Conservation (phyloP, 306 rosid genomes). For the Cicer chorassanicum region DNA sequence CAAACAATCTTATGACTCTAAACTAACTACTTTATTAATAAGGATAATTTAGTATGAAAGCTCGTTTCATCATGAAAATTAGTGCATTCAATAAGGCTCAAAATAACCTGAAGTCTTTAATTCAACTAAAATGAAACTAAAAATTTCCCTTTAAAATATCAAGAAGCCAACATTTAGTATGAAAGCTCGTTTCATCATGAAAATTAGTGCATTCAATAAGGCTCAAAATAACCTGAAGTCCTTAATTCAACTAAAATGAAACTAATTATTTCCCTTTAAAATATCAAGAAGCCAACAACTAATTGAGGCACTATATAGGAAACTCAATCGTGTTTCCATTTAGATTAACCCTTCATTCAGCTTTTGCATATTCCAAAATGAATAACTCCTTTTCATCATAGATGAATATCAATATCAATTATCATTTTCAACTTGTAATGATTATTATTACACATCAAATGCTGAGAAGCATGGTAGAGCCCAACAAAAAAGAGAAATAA, state of each 20-base stretch:
- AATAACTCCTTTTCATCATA: neutral
- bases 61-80: too few species aligned
- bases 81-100: neutral
- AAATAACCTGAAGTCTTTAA: neutral
- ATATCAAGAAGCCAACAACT: slow-evolving; percentile 1
- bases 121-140: slow-evolving; percentile 1
- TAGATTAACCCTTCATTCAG: neutral
- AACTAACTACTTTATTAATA: too few species aligned
- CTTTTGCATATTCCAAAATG: neutral
- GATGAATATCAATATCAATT: neutral
- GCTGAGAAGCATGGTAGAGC: too few species aligned
- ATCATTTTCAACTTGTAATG: neutral
- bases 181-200: too few species aligned
- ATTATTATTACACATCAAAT: neutral
- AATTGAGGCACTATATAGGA: slow-evolving; percentile 3
- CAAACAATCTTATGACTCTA: too few species aligned
- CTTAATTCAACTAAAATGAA: neutral
- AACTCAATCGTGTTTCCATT: neutral
- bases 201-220: too few species aligned
- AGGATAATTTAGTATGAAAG: too few species aligned
- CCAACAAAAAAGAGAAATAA: too few species aligned
- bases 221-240: neutral
- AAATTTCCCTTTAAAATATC: neutral
- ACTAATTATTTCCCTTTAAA: neutral
- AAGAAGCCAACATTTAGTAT: neutral